Base-by-base conservation (phyloP, 495 filamentous ascomycete genomes). In the Penicillium lagena region DNA sequence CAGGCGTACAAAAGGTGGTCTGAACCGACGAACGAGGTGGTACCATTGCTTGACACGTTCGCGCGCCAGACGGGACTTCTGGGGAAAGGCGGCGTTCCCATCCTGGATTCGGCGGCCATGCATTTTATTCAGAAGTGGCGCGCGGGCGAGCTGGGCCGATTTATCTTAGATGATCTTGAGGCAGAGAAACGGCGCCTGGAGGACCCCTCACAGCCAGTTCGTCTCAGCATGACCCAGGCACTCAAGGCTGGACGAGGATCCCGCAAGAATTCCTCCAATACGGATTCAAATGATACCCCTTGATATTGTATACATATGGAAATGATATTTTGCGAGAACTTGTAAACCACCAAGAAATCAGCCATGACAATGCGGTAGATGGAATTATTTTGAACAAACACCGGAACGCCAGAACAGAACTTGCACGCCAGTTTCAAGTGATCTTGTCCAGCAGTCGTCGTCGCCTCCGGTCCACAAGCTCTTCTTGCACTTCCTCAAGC, bases 81-180 rank as follows among this genome's bases (percentile, higher is more conserved):
- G 32, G 60, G 67, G 38, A 90, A 86, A 52, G 87, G 88, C 9
- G 89, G 88, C 1, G 59, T 75, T 9, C 80, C 83, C 7, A 86
- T 87, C 56, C 60, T 78, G 10, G 86, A 90, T 42, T 78, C 76
- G 17, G 76, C 89, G 12, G 90, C 93, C 2, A 64, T 90, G 40
- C 90, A 89, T 80, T 70, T 94, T 37, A 76, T 98, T 1, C 82
- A 89, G 64, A 79, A 85, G 59, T 98, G 89, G 84, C 75, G 94
- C 40, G 69, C 71, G 13, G 94, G 93, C 2, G 64, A 75, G 31
- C 55, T 96, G 38, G 93, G 90, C 7, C 72, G 70, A 37, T 90
- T 95, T 50, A 57, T 91, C 17, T 69, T 98, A 9, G 93, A 98
- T 61, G 79, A 88, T 44, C 70, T 97, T 3, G 75, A 69, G 29